phyloP scores from a whole-genome alignment of 2,329 filamentous ascomycete genomes.

The Ceratocystis eucalypticola region DNA sequence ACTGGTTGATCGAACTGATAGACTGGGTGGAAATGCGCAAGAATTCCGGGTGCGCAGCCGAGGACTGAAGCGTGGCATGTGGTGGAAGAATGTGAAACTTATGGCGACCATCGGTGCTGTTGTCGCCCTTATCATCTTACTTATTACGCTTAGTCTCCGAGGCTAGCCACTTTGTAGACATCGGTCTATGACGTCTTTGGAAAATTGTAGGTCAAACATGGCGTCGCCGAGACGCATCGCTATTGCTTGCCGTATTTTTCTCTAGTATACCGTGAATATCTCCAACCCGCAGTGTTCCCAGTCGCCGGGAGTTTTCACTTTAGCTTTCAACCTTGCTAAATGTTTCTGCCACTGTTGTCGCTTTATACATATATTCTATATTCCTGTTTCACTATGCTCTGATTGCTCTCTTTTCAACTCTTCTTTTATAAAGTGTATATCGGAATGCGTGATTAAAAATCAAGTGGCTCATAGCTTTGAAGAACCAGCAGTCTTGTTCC shows the following conservation, averaged over 20 bases:
- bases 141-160: slow-evolving; percentile 37
- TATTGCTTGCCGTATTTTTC: too few species aligned
- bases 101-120: slow-evolving; percentile 49
- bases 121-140: slow-evolving; percentile 50
- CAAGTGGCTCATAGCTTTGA: slow-evolving; percentile 10
- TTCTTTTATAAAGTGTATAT: too few species aligned
- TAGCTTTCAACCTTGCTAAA: background rate
- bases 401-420: background rate
- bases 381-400: background rate
- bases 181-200: background rate
- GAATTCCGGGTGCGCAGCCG: slow-evolving; percentile 84
- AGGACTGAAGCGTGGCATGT: slow-evolving; percentile 84
- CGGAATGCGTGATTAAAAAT: background rate
- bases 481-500: background rate
- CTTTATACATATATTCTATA: background rate
- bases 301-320: background rate
- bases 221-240: too few species aligned
- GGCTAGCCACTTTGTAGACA: background rate
- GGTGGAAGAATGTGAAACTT: slow-evolving; percentile 98
- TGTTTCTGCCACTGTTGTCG: background rate
- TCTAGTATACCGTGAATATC: background rate
- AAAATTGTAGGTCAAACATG: too few species aligned
- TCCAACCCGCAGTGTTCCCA: slow-evolving; percentile 1
- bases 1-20: slow-evolving; percentile 91
- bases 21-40: slow-evolving; percentile 70